Conservation (phyloP, 345 rosid genomes). For the Isatis tinctoria region DNA sequence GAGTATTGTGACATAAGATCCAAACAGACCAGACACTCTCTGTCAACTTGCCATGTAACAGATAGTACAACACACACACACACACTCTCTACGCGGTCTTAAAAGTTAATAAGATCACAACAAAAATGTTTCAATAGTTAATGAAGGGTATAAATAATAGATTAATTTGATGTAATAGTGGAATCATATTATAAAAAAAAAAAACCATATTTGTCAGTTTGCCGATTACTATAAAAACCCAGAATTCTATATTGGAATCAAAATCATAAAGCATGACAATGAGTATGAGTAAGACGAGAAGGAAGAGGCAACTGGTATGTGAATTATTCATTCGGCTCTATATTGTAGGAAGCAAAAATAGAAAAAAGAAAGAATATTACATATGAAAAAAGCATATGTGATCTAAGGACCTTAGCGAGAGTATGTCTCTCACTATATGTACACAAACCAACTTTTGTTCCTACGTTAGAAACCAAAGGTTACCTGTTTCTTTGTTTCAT, state of each 20-base stretch:
- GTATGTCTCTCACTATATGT: constrained; percentile 24
- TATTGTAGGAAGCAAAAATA: not conserved
- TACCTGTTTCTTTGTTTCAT: constrained; percentile 15
- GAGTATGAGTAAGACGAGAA: too few relatives aligned
- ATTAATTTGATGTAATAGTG: too few relatives aligned
- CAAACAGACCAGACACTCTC: constrained; percentile 22
- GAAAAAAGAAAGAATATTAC: constrained; percentile 16
- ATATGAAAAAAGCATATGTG: constrained; percentile 20
- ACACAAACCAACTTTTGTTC: constrained; percentile 20
- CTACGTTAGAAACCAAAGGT: constrained; percentile 24
- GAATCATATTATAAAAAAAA: too few relatives aligned
- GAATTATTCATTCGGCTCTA: constrained; percentile 11
- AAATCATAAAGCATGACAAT: not conserved
- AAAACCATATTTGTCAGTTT: not conserved
- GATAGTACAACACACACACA: not conserved
- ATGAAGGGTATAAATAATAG: not conserved
- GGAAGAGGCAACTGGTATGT: not conserved
- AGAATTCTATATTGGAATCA: not conserved
- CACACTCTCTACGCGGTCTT: not conserved
- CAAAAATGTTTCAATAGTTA: not conserved
- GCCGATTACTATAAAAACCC: not conserved
- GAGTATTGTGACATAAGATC: constrained; percentile 18
- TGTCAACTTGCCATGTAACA: constrained; percentile 19
- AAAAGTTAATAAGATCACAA: not conserved
- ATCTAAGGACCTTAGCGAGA: constrained; percentile 16